Conservation (phyloP, 257 asterid genomes). For the Echites panduratus region DNA sequence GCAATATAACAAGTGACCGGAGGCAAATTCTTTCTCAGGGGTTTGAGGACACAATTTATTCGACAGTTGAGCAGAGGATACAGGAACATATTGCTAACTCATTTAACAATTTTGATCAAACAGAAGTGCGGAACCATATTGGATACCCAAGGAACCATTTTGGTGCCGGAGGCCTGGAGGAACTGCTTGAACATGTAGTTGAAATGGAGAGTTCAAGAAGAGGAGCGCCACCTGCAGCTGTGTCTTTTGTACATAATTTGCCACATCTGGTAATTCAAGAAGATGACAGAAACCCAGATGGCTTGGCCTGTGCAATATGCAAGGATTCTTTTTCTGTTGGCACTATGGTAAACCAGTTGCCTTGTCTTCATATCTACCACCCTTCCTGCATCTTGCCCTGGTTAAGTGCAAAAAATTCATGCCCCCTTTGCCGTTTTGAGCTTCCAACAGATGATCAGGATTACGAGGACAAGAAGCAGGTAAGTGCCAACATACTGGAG, state of each 20-base stretch:
- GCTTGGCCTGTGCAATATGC: conserved; percentile 76
- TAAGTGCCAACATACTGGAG: conserved; percentile 17
- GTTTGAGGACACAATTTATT: conserved; percentile 27
- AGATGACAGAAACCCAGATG: conserved; percentile 37
- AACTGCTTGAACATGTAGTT: conserved; percentile 55
- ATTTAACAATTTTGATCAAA: conserved; percentile 32
- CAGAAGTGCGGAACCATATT: conserved; percentile 27
- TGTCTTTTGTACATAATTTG: conserved; percentile 46
- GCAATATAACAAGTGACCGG: conserved; percentile 24
- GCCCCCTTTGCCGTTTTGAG: conserved; percentile 92
- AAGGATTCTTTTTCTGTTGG: conserved; percentile 65
- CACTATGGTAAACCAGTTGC: conserved; percentile 62
- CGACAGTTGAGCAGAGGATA: conserved; percentile 27
- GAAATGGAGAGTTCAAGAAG: conserved; percentile 51
- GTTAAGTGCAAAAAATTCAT: conserved; percentile 72
- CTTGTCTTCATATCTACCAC: conserved; percentile 79
- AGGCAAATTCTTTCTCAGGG: conserved; percentile 33
- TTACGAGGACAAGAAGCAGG: conserved; percentile 53
- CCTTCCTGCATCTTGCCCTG: conserved; percentile 81
- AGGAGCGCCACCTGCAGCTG: conserved; percentile 81
- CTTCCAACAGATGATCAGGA: conserved; percentile 87
- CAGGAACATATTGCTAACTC: conserved; percentile 22
- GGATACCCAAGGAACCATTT: conserved; percentile 41
- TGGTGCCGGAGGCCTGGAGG: conserved; percentile 46
- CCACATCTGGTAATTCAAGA: conserved; percentile 41